A percentile compares a stretch with the other conserved stretches of the same genome.
These are phyloP conservation scores for Scleroderma bovista DNA, from an alignment of 768 basidiomycete species.

Conservation along the genomic window DNA sequence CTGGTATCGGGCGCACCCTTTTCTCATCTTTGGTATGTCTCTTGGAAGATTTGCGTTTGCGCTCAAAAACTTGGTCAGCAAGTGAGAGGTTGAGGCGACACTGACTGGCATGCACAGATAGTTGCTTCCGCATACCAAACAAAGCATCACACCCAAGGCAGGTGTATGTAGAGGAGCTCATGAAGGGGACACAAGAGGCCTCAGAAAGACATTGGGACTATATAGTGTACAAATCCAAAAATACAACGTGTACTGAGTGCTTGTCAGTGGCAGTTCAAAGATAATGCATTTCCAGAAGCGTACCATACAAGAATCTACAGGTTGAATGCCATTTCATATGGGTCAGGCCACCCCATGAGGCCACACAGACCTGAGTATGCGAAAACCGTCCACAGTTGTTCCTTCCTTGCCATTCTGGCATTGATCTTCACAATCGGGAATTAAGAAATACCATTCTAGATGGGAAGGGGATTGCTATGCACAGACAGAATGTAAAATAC, in stretches of 20 bases:
- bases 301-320: not conserved
- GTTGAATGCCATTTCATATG: not conserved
- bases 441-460: not conserved
- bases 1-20: too few relatives aligned
- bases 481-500: not conserved
- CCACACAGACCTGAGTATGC: not conserved
- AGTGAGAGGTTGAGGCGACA: too few relatives aligned
- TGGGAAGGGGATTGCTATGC: not conserved
- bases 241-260: not conserved
- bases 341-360: too few relatives aligned
- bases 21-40: too few relatives aligned
- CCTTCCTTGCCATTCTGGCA: not conserved
- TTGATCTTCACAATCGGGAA: not conserved
- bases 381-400: not conserved
- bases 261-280: too few relatives aligned
- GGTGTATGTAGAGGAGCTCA: not conserved
- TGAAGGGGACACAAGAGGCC: not conserved
- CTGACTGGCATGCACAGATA: too few relatives aligned
- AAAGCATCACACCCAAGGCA: too few relatives aligned
- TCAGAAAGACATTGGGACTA: not conserved
- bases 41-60: too few relatives aligned
- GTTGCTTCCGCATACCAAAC: too few relatives aligned
- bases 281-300: not conserved
- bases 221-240: too few relatives aligned
- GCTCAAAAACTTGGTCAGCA: too few relatives aligned